Evolutionary conservation across 176 grass and related monocot genomes (phyloP).

Genomic region (Juncus effusus): DNA sequence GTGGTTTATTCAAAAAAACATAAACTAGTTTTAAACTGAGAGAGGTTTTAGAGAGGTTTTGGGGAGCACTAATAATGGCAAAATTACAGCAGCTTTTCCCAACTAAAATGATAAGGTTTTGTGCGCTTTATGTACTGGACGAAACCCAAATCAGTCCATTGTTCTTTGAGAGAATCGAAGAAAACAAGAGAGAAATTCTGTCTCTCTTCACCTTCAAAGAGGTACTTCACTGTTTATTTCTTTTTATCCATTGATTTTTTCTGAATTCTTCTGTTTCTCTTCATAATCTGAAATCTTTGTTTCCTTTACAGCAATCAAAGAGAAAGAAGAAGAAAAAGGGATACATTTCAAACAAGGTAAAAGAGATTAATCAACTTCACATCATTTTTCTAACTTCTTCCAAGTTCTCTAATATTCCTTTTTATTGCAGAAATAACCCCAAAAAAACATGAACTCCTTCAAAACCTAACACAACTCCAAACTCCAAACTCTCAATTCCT

Average conservation of each 20-base stretch:
- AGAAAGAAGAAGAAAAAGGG: too few relatives aligned
- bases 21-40: constrained; percentile 22
- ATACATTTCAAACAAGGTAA: too few relatives aligned
- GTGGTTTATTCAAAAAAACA: constrained; percentile 7
- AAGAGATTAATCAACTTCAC: too few relatives aligned
- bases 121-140: constrained; percentile 4
- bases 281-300: too few relatives aligned
- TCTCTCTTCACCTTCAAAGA: neutral
- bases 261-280: too few relatives aligned
- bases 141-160: constrained; percentile 13
- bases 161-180: constrained; percentile 13
- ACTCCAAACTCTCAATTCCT: neutral
- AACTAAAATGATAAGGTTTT: constrained; percentile 2
- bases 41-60: constrained; percentile 26
- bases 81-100: neutral
- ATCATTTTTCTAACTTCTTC: too few relatives aligned
- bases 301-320: too few relatives aligned
- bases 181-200: neutral
- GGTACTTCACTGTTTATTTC: neutral
- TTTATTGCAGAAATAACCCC: neutral
- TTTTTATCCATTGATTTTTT: neutral
- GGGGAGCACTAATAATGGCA: constrained; percentile 14
- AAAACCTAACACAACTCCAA: neutral
- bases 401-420: too few relatives aligned
- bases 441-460: neutral